These are phyloP conservation scores for Diaporthe longicolla DNA, from an alignment of 2,329 filamentous ascomycete genomes.

Conservation along the genomic window DNA sequence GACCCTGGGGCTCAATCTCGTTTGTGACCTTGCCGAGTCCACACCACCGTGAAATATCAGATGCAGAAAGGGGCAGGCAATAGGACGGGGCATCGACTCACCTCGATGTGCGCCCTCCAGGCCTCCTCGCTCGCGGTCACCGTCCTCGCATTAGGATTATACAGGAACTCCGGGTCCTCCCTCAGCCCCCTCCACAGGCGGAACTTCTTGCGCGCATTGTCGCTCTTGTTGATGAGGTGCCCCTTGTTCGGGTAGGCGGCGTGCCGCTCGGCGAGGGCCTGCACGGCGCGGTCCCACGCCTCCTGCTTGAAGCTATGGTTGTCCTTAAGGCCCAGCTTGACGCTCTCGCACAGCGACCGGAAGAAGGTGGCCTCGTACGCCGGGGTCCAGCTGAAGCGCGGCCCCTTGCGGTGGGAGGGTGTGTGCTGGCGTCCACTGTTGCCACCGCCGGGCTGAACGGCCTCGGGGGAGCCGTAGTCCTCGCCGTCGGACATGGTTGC, in stretches of 20 bases:
- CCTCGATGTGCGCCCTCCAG: slow-evolving; percentile 71
- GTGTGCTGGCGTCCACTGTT: slow-evolving; percentile 46
- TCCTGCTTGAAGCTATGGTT: slow-evolving; percentile 72
- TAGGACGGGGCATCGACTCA: slow-evolving; percentile 51
- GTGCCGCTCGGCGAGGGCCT: slow-evolving; percentile 68
- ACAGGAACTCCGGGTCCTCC: slow-evolving; percentile 70
- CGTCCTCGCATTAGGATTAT: slow-evolving; percentile 64
- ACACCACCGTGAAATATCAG: slow-evolving; percentile 3
- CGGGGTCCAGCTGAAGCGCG: slow-evolving; percentile 72
- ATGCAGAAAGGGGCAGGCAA: not conserved
- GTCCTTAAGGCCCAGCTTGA: slow-evolving; percentile 65
- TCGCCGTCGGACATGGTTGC: slow-evolving; percentile 52
- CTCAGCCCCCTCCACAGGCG: slow-evolving; percentile 72
- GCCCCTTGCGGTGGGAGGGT: slow-evolving; percentile 52
- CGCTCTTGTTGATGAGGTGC: slow-evolving; percentile 75
- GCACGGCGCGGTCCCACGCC: slow-evolving; percentile 71
- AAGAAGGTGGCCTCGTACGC: slow-evolving; percentile 74
- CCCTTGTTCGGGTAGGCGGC: slow-evolving; percentile 71
- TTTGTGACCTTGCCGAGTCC: not conserved
- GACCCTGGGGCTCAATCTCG: slow-evolving; percentile 15
- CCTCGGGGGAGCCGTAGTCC: slow-evolving; percentile 47
- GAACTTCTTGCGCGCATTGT: slow-evolving; percentile 74
- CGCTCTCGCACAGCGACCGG: slow-evolving; percentile 71
- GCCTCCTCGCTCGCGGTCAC: slow-evolving; percentile 70
- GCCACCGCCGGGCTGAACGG: slow-evolving; percentile 41